Evolutionary conservation across 192 early-diverging fungal species (phyloP), one percentile per base, ranked within the genome.

Genomic region (Piromyces finnis): DNA sequence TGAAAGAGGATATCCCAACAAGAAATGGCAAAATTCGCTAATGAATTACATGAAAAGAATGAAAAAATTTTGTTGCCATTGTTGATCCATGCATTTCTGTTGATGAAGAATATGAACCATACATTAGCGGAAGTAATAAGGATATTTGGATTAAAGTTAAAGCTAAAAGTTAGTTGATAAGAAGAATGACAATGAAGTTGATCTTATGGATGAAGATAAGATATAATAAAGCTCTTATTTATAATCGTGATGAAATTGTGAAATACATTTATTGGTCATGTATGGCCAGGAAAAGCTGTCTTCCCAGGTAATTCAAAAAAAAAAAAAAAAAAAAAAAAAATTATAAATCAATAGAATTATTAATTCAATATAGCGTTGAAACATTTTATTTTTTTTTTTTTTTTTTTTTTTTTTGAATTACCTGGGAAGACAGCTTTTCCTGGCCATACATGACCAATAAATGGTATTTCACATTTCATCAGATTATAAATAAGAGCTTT

Each of bases 221-320:
- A 22, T 51, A 15, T 22, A 51, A 51, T 51, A 5, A 51, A 51
- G 41, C 41, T 22, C 22, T 51, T 51, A 22, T 51, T 22, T 51
- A 51, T 51, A 51, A 51, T 51, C 41, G 41, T 51, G 41, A 51
- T 51, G 41, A 87, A 27, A 59, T 85, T 3, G 87, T 87, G 35
- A 90, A 91, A 28, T 68, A 82, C 85, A 51, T 51, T 51, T 51
- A 51, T 51, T 68, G 89, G 89, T 2, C 88, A 88, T 51, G 91
- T 92, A 37, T 90, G 89, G 88, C 90, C 88, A 12, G 90, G 91
- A 28, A 89, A 91, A 82, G 90, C 89, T 0, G 88, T 82, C n/a
- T 91, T 87, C 68, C 91, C 91, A 2, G 41, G 41, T 51, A 51
- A 5, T 51, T 51, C n/a, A n/a, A n/a, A n/a, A n/a, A n/a, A n/a